These are phyloP conservation scores for Emergomyces orientalis DNA, from an alignment of 2,329 filamentous ascomycete species.

Conservation along the genomic window DNA sequence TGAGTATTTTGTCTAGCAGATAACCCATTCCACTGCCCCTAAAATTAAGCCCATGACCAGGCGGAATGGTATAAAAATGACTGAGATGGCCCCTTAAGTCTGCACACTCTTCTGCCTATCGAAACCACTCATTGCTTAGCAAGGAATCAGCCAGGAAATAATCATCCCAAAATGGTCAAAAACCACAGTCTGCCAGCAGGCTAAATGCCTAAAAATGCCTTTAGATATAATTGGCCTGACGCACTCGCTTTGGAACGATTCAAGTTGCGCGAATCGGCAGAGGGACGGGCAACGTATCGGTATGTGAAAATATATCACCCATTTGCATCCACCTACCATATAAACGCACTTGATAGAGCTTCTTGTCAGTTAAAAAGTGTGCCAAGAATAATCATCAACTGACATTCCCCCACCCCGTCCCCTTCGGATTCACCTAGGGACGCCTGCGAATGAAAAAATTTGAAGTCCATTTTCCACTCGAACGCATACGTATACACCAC, in stretches of 20 bases:
- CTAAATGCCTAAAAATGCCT: background rate
- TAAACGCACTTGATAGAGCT: no score
- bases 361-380: no score
- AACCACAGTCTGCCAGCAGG: background rate
- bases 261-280: background rate
- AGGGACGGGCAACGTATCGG: background rate
- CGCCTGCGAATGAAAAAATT: background rate
- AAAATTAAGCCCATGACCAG: no score
- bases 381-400: no score
- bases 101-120: no score
- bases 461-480: background rate
- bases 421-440: no score
- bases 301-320: background rate
- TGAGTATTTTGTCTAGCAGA: no score
- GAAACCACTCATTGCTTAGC: no score
- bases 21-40: no score
- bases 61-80: no score
- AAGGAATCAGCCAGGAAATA: no score
- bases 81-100: no score
- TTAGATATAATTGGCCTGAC: background rate
- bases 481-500: background rate
- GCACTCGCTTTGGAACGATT: background rate
- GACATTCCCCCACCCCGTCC: background rate
- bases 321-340: background rate
- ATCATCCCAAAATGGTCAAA: background rate